Base-by-base conservation (phyloP, 805 yeast genomes). In the Kockiozyma suomiensis region DNA sequence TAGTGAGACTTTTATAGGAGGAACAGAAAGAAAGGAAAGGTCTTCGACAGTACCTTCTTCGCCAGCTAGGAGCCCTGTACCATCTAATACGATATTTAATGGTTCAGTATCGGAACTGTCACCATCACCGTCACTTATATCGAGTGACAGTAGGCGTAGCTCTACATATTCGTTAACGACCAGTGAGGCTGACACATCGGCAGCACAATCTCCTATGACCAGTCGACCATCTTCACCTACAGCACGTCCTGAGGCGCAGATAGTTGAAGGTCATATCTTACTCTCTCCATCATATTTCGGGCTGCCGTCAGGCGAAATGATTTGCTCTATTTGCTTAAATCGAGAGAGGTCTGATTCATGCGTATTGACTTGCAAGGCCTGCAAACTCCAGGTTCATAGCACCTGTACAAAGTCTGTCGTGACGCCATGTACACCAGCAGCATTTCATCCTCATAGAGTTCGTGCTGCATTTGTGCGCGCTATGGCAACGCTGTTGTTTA, bases 401-500 rank as follows among this genome's bases (percentile, higher is more conserved):
- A 26, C 25, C 21, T 58, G 58, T 26, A 17, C 55, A 30, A 26
- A 40, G 17, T 13, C 50, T 5, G 49, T 58, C 10, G 50, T 53
- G 25, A n/a, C 56, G 15, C 66, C 67, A 12, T 64, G 67, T 35
- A 8, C 35, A 10, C 67, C 66, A 6, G 48, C 61, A n/a, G n/a
- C 58, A 13, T 63, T 64, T 37, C 46, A 64, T 53, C 47, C 59
- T 4, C 47, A 43, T 28, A 56, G 56, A 30, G 48, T 59, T 0
- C 58, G 61, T 3, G 66, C 62, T 8, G 63, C 64, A 3, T 61
- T 62, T 33, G 55, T 56, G 6, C 54, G 60, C 15, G 46, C 58
- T 8, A 57, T 64, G 56, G 41, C 66, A 15, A 37, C 52, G 17
- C 26, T 64, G 17, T 30, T 64, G 21, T 52, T 37, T 21, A 42